phyloP scores from a whole-genome alignment of 2,329 filamentous ascomycete genomes.

The Pseudogymnoascus sp. region DNA sequence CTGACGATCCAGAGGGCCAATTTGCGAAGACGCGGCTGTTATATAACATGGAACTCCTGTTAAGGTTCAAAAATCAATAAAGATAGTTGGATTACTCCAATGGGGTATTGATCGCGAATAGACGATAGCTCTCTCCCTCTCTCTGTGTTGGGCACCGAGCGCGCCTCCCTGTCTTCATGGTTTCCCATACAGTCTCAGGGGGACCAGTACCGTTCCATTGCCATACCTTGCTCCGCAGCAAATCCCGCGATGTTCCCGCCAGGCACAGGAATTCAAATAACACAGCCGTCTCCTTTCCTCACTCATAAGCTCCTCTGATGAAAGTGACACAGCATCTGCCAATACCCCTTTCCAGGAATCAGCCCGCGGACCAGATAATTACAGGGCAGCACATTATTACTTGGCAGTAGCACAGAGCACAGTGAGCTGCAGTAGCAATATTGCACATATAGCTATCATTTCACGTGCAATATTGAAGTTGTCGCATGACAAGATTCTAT shows the following conservation, averaged over 20 bases:
- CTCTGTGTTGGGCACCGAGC: background rate
- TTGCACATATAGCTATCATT: constrained; percentile 7
- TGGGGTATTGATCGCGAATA: background rate
- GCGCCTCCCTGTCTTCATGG: background rate
- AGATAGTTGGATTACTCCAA: background rate
- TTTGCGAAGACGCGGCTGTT: constrained; percentile 1
- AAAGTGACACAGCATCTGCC: background rate
- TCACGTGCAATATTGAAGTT: background rate
- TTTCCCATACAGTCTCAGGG: background rate
- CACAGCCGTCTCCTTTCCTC: background rate
- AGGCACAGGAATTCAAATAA: constrained; percentile 8
- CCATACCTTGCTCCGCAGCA: constrained; percentile 4
- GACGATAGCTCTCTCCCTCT: background rate
- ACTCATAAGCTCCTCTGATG: background rate
- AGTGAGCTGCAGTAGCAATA: background rate
- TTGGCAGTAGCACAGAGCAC: constrained; percentile 4
- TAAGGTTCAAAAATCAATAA: background rate
- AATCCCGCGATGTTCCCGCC: constrained; percentile 1
- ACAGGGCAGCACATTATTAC: background rate
- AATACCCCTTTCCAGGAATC: constrained; percentile 4
- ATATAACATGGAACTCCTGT: background rate
- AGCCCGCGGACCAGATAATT: background rate
- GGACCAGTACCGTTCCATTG: constrained; percentile 1
- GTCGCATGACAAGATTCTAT: constrained; percentile 2
- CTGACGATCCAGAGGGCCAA: background rate